These are phyloP conservation scores for Metrosideros polymorpha DNA, from an alignment of 441 rosid genomes.

Conservation along the genomic window DNA sequence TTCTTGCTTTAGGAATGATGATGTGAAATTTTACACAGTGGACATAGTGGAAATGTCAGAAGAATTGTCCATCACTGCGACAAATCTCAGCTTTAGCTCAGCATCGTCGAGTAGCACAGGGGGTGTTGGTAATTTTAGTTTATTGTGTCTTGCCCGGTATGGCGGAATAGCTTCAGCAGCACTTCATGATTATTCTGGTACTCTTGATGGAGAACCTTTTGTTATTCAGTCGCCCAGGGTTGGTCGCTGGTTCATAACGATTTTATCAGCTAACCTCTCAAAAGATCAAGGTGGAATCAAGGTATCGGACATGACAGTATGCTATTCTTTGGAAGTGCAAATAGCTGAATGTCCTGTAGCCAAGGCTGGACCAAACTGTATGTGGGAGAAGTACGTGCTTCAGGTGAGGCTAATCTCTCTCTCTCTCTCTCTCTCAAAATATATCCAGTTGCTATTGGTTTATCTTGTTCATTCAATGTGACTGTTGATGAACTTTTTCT, in stretches of 20 bases:
- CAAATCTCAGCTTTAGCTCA: slow-evolving; percentile 27
- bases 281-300: slow-evolving; percentile 27
- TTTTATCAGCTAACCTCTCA: slow-evolving; percentile 38
- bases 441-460: background rate
- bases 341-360: slow-evolving; percentile 57
- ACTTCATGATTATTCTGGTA: slow-evolving; percentile 66
- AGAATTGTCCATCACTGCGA: slow-evolving; percentile 34
- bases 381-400: slow-evolving; percentile 51
- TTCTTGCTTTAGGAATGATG: slow-evolving; percentile 46
- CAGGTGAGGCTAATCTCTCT: slow-evolving; percentile 35
- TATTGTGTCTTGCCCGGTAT: slow-evolving; percentile 64
- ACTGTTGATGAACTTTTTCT: background rate
- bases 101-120: slow-evolving; percentile 14
- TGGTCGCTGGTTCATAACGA: slow-evolving; percentile 76
- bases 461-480: background rate
- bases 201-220: slow-evolving; percentile 43
- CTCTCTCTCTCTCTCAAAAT: background rate
- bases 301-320: slow-evolving; percentile 26
- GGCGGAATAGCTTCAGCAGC: slow-evolving; percentile 68
- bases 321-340: slow-evolving; percentile 64
- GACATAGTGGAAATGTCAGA: slow-evolving; percentile 57
- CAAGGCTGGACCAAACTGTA: slow-evolving; percentile 76
- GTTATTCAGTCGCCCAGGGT: slow-evolving; percentile 55
- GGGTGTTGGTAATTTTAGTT: slow-evolving; percentile 20
- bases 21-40: slow-evolving; percentile 54